A percentile compares a stretch with the other conserved stretches of the same genome.
phyloP scores from a whole-genome alignment of 768 basidiomycete species.

The Piloderma croceum region DNA sequence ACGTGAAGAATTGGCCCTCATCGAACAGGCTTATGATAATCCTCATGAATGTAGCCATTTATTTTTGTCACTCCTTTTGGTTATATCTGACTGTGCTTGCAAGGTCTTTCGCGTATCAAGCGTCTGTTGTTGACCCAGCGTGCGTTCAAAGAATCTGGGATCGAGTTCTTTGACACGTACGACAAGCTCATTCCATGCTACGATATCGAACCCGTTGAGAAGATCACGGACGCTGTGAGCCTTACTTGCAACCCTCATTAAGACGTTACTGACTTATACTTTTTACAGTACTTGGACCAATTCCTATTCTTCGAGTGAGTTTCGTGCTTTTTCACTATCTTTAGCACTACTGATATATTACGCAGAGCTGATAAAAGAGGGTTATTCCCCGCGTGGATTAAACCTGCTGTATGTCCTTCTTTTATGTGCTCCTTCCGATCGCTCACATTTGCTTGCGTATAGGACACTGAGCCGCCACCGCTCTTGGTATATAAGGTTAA shows the following conservation, averaged over 20 bases:
- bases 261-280: constrained; percentile 11
- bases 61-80: no score
- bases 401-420: no score
- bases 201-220: constrained; percentile 98
- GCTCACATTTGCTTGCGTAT: no score
- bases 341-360: constrained; percentile 14
- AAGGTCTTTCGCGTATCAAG: constrained; percentile 96
- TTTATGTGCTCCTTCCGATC: no score
- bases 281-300: constrained; percentile 80
- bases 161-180: constrained; percentile 96
- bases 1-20: constrained; percentile 94
- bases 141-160: constrained; percentile 97
- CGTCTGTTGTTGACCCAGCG: constrained; percentile 93
- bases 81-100: no score
- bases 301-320: constrained; percentile 92
- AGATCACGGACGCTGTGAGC: constrained; percentile 95
- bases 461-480: constrained; percentile 95
- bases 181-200: constrained; percentile 99
- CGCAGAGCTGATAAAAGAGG: constrained; percentile 96
- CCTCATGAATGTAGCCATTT: constrained; percentile 99
- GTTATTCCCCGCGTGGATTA: constrained; percentile 98
- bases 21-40: constrained; percentile 99
- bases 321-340: neutral
- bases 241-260: neutral
- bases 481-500: constrained; percentile 86